phyloP scores from a whole-genome alignment of 192 early-diverging fungal species.

The Jimgerdemannia lactiflua region DNA sequence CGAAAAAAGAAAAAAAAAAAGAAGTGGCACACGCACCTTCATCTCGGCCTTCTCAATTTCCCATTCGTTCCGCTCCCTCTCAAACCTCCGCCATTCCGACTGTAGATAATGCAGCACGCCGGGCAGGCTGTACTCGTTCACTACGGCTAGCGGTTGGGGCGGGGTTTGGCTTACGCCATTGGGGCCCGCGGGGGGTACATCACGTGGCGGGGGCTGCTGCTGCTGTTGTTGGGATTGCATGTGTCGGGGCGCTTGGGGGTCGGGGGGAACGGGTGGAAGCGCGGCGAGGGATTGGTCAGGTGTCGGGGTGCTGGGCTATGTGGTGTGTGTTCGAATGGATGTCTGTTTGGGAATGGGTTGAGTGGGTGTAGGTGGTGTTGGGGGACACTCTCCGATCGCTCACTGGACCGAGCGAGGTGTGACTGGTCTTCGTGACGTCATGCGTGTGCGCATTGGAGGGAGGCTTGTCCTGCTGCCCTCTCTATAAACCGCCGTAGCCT shows the following conservation, averaged over 20 bases:
- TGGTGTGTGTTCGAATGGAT: neutral
- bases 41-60: conserved; percentile 76
- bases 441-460: neutral
- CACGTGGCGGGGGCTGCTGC: neutral
- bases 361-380: neutral
- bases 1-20: neutral
- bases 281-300: neutral
- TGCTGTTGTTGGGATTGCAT: neutral
- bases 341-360: neutral
- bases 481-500: neutral
- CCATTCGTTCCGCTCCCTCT: conserved; percentile 86
- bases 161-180: conserved; percentile 9
- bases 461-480: neutral
- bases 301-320: neutral
- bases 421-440: neutral
- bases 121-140: conserved; percentile 57
- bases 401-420: too few relatives aligned
- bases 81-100: conserved; percentile 77
- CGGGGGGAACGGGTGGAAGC: neutral
- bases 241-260: neutral
- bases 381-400: too few relatives aligned
- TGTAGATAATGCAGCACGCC: conserved; percentile 82
- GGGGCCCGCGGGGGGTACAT: neutral
- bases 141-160: conserved; percentile 19
- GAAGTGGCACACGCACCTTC: conserved; percentile 47